Conservation (phyloP, 2,329 filamentous ascomycete species). For the Neoascochyta sp. region DNA sequence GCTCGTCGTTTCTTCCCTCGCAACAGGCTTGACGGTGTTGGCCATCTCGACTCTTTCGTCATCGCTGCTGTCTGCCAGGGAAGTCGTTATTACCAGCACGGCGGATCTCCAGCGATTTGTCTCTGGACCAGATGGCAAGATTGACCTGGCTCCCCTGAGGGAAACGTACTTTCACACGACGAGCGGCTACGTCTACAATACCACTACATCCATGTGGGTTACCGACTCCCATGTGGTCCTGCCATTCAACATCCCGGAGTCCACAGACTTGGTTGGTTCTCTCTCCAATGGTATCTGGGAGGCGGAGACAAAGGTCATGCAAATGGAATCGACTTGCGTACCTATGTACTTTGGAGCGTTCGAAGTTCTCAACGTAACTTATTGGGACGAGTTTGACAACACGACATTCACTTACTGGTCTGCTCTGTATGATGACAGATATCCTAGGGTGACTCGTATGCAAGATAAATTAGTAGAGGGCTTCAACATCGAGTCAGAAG, state of each 20-base stretch:
- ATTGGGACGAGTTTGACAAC: no score
- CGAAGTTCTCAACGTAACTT: neutral
- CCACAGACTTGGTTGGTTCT: neutral
- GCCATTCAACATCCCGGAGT: conserved; percentile 1
- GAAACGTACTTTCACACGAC: conserved; percentile 7
- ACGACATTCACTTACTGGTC: neutral
- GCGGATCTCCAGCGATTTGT: neutral
- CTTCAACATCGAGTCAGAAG: conserved; percentile 1
- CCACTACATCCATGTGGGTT: conserved; percentile 7
- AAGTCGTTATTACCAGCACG: neutral
- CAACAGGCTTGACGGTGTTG: conserved; percentile 7
- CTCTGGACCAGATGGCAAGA: neutral
- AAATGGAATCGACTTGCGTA: conserved; percentile 3
- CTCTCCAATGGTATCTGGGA: conserved; percentile 2
- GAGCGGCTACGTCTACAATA: conserved; percentile 5
- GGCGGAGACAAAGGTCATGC: conserved; percentile 5
- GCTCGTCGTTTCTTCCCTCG: conserved; percentile 5
- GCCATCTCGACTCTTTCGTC: conserved; percentile 13
- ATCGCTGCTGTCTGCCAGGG: neutral
- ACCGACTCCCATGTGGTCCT: conserved; percentile 4
- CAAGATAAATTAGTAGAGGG: no score
- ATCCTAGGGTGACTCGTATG: no score
- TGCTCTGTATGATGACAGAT: no score
- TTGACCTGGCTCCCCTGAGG: conserved; percentile 1
- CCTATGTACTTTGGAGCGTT: conserved; percentile 1